These are phyloP conservation scores for Clonostachys sp. DNA, from an alignment of 2,329 filamentous ascomycete species.

Conservation along the genomic window DNA sequence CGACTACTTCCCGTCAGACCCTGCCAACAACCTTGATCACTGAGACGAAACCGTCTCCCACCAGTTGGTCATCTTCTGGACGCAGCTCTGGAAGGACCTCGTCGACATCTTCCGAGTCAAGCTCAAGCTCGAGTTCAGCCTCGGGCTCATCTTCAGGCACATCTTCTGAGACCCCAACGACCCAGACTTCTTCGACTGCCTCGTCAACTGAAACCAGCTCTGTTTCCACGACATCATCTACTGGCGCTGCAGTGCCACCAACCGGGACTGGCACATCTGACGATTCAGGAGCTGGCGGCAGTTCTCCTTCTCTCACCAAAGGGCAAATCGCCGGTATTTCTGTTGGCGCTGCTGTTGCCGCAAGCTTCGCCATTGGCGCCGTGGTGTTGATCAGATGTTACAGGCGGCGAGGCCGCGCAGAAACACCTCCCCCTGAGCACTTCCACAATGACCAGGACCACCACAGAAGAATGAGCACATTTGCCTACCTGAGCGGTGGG, in stretches of 20 bases:
- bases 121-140: too few species aligned
- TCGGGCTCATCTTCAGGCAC: too few species aligned
- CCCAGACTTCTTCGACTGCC: conserved; percentile 1
- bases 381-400: conserved; percentile 36
- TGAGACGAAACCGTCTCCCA: neutral
- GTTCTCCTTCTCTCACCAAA: neutral
- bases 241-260: conserved; percentile 6
- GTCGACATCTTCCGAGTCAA: too few species aligned
- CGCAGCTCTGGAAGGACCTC: too few species aligned
- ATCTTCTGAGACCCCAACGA: neutral
- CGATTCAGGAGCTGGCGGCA: neutral
- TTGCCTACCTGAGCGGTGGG: too few species aligned
- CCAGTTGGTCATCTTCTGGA: too few species aligned
- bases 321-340: conserved; percentile 53
- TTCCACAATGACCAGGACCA: too few species aligned
- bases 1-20: neutral
- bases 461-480: too few species aligned
- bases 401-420: conserved; percentile 27
- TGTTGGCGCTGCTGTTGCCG: conserved; percentile 45
- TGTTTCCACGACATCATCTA: neutral
- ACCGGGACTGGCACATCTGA: neutral
- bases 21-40: neutral
- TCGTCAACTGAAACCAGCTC: conserved; percentile 1
- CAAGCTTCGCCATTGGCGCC: conserved; percentile 40
- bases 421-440: neutral